Evolutionary conservation across 441 rosid species (phyloP), one percentile per base, ranked within the genome.

Genomic region (Pelargonium fulgidum): DNA sequence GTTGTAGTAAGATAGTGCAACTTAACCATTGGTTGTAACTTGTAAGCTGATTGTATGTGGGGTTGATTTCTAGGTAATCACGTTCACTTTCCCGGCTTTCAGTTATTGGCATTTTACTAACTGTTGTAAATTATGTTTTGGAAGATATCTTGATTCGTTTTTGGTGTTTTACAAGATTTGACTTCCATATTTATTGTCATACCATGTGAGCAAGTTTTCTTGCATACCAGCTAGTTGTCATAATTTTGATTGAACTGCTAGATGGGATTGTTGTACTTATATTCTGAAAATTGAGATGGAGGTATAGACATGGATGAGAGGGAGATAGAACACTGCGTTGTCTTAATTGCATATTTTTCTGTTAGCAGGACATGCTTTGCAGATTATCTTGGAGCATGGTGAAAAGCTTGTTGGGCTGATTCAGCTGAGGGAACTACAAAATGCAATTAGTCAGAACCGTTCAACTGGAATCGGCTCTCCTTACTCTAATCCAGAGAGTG

Each of bases 371-470:
- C 81, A 85, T 48, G 77, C 98, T 68, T 83, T 94, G 80, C 97
- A 84, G 79, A 80, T 76, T 64, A 81, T 92, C 79, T 76, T 94
- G 86, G 98, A 89, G 78, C 94, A 92, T 80, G 98, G 99, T 73
- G 99, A 94, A 84, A 94, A 94, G 80, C 89, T 94, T 79, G 85
- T 93, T 82, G 96, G 90, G 68, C 87, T 92, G 83, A 82, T 87
- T 76, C 93, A 87, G 69, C 85, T 94, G 69, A 83, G 99, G 69
- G 98, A 94, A 78, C 83, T 90, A 79, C 99, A 90, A 78, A 87
- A 78, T 64, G 44, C 64, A 33, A 87, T 82, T 20, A 83, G 81
- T 84, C 99, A 94, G 81, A 87, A 73, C 73, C 89, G 86, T 70
- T 81, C 90, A 62, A 65, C 74, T 65, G 82, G 74, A 71, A 79